These are phyloP conservation scores for Fusarium nurragi DNA, from an alignment of 2,329 filamentous ascomycete species.

Conservation along the genomic window DNA sequence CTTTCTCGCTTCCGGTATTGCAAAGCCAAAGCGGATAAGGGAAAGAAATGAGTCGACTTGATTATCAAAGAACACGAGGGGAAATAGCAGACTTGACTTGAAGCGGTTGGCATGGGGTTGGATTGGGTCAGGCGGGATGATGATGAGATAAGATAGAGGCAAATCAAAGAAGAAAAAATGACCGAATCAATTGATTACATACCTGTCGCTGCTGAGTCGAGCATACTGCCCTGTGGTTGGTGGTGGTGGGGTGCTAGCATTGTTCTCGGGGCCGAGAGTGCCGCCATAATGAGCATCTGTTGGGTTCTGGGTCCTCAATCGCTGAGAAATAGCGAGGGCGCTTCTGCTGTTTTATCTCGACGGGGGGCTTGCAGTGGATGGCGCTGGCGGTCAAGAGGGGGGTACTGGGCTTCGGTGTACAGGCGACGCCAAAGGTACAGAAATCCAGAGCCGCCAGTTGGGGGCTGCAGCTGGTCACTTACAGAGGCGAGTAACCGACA, in stretches of 20 bases:
- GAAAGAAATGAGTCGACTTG: slow-evolving; percentile 5
- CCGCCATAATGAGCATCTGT: slow-evolving; percentile 36
- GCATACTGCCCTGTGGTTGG: slow-evolving; percentile 34
- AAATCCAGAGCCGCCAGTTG: slow-evolving; percentile 12
- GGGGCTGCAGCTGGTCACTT: slow-evolving; percentile 38
- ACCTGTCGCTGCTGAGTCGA: slow-evolving; percentile 39
- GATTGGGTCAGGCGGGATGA: too few relatives aligned
- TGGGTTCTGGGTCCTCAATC: background rate
- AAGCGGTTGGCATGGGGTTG: slow-evolving; percentile 5
- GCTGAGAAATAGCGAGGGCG: slow-evolving; percentile 14
- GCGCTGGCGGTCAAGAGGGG: slow-evolving; percentile 13
- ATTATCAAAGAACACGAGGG: slow-evolving; percentile 15
- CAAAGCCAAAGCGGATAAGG: slow-evolving; percentile 26
- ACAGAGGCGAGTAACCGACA: slow-evolving; percentile 39
- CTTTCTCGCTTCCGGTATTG: slow-evolving; percentile 30
- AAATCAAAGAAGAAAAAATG: slow-evolving; percentile 11
- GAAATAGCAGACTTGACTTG: slow-evolving; percentile 8
- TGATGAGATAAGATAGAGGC: slow-evolving; percentile 12
- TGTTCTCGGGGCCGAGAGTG: slow-evolving; percentile 39
- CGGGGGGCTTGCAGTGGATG: slow-evolving; percentile 23
- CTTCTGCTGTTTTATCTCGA: slow-evolving; percentile 32
- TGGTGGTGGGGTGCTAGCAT: slow-evolving; percentile 39
- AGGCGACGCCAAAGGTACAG: slow-evolving; percentile 36
- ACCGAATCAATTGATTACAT: slow-evolving; percentile 27
- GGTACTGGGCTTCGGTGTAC: slow-evolving; percentile 42